Conservation (phyloP, 352 stramenopile genomes). For the Pythium rhizo-oryzae region DNA sequence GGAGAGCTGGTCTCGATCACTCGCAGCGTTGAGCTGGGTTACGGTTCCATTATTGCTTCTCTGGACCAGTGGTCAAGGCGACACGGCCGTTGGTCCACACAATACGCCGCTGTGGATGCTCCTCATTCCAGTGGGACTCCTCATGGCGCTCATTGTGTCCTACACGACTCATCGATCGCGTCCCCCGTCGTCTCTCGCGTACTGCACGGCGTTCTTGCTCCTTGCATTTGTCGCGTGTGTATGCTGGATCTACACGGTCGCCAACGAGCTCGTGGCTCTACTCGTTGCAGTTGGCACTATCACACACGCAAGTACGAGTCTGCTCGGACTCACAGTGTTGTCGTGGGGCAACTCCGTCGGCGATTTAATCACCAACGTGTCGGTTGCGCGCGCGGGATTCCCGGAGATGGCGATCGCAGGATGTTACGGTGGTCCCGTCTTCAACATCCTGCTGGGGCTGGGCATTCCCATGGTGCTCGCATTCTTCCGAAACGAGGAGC, state of each 20-base stretch:
- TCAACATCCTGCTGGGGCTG: slow-evolving; percentile 82
- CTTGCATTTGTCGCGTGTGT: slow-evolving; percentile 86
- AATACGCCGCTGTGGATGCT: slow-evolving; percentile 49
- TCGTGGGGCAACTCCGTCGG: slow-evolving; percentile 87
- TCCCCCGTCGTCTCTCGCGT: slow-evolving; percentile 46
- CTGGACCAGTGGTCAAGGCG: slow-evolving; percentile 46
- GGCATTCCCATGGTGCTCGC: slow-evolving; percentile 73
- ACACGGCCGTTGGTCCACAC: slow-evolving; percentile 32
- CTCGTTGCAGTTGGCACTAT: slow-evolving; percentile 77
- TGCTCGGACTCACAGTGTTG: slow-evolving; percentile 79
- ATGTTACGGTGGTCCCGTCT: slow-evolving; percentile 82
- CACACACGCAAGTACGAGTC: slow-evolving; percentile 73
- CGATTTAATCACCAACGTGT: slow-evolving; percentile 84
- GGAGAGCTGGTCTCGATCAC: slow-evolving; percentile 73
- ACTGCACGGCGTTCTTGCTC: slow-evolving; percentile 59
- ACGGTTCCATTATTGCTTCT: slow-evolving; percentile 88
- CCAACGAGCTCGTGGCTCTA: slow-evolving; percentile 84
- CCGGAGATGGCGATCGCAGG: slow-evolving; percentile 87
- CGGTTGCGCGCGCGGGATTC: slow-evolving; percentile 76
- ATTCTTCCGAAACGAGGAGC: slow-evolving; percentile 44
- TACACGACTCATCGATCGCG: slow-evolving; percentile 69
- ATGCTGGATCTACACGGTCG: slow-evolving; percentile 92
- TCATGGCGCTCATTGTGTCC: slow-evolving; percentile 66
- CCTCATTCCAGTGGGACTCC: slow-evolving; percentile 18
- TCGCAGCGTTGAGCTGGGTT: slow-evolving; percentile 83